Base-by-base conservation (phyloP, 306 rosid genomes). In the Medicago lupulina region DNA sequence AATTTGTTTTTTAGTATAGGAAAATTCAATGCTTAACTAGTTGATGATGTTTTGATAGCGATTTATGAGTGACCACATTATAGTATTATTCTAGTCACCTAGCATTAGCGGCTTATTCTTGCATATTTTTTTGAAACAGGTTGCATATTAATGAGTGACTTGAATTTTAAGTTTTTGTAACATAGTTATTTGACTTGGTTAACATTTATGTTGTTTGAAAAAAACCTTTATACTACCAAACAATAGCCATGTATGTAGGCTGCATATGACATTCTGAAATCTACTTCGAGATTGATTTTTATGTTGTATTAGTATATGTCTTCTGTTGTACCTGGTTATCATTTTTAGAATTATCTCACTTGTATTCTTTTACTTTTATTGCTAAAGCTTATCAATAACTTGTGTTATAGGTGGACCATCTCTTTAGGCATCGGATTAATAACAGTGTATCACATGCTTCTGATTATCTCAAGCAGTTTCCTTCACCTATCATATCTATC, bases 371-470 rank as follows among this genome's bases (percentile, higher is more conserved):
- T 78, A 61, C 71, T 60, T 70, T 43, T 71, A 38, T 3, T 72
- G 76, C 53, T 39, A 70, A 76, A 71, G 49, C 55, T 73, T 23
- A 57, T 63, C 31, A 34, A 75, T 62, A 60, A 49, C 71, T 78
- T 79, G 67, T 61, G 66, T 83, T 71, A 40, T 80, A 95, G 99
- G 99, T 92, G 77, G 97, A 92, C 28, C 99, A 95, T 87, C 85
- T 95, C 73, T 95, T 95, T 90, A 92, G 86, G 83, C 97, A 95
- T 79, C 88, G 99, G 84, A 80, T 90, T 76, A 92, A 84, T 86
- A 88, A 83, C 92, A 92, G 97, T 74, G 86, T 85, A 64, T 76
- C 83, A 47, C 92, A 90, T 85, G 96, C 99, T 80, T 89, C 97
- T 70, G 83, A 86, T 53, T 95, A 88, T 85, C 64, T 95, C 67